Percentiles rank a stretch among this genome's conserved stretches.
phyloP scores from a whole-genome alignment of 495 filamentous ascomycete genomes.

The Penicillium odoratum region DNA sequence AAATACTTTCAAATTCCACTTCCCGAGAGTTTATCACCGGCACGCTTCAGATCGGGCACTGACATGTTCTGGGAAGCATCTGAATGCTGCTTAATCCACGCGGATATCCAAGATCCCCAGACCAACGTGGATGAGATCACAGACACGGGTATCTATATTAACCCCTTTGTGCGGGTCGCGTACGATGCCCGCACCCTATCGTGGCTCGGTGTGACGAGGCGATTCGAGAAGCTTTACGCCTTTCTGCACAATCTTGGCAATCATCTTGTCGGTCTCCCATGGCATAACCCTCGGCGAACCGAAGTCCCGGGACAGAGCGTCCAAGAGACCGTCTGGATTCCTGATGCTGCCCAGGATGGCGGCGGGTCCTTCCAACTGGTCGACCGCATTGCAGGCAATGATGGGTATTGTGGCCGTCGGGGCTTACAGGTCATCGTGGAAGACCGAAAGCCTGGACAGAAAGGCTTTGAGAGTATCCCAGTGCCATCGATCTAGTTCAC shows the following conservation, averaged over 20 bases:
- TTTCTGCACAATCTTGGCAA: conserved; percentile 56
- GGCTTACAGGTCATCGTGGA: conserved; percentile 59
- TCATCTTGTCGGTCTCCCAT: conserved; percentile 52
- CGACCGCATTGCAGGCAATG: conserved; percentile 45
- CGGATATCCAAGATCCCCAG: conserved; percentile 58
- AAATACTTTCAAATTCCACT: conserved; percentile 51
- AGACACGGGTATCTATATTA: conserved; percentile 65
- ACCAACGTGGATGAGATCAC: conserved; percentile 36
- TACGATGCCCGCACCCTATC: conserved; percentile 55
- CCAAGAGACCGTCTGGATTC: conserved; percentile 54
- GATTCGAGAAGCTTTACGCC: conserved; percentile 60
- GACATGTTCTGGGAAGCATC: conserved; percentile 74
- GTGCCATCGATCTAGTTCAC: conserved; percentile 21
- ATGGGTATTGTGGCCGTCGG: conserved; percentile 58
- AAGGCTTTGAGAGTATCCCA: conserved; percentile 52
- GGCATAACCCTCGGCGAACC: conserved; percentile 56
- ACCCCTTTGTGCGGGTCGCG: conserved; percentile 70
- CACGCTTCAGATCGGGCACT: conserved; percentile 64
- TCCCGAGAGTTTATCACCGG: conserved; percentile 33
- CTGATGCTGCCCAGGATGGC: conserved; percentile 27
- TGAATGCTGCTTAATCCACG: conserved; percentile 78
- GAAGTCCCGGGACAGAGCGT: conserved; percentile 56
- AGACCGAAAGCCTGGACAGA: conserved; percentile 47
- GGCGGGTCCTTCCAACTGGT: conserved; percentile 44
- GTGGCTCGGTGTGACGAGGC: conserved; percentile 55